These are phyloP conservation scores for Agaricus sinodeliciosus DNA, from an alignment of 768 basidiomycete genomes.

Conservation along the genomic window DNA sequence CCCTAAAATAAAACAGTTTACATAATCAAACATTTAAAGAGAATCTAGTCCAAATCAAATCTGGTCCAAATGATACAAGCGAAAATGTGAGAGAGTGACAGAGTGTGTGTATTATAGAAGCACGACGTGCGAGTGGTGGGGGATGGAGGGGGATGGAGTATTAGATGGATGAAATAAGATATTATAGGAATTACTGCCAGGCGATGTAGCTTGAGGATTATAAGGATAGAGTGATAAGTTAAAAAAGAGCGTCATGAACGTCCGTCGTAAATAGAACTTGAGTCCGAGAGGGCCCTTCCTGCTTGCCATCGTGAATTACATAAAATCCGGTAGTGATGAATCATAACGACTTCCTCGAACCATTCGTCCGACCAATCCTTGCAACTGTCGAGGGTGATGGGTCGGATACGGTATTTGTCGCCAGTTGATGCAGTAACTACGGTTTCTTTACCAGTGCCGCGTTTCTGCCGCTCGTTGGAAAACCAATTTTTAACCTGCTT, in stretches of 20 bases:
- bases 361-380: slow-evolving; percentile 56
- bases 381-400: slow-evolving; percentile 39
- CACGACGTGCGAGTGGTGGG: not conserved
- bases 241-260: slow-evolving; percentile 7
- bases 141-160: not conserved
- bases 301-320: slow-evolving; percentile 21
- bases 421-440: slow-evolving; percentile 30
- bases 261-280: slow-evolving; percentile 9
- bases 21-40: not conserved
- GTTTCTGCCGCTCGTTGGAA: slow-evolving; percentile 53
- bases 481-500: slow-evolving; percentile 66
- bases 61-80: slow-evolving; percentile 7
- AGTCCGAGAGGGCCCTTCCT: slow-evolving; percentile 9
- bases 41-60: not conserved
- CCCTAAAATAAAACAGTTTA: slow-evolving; percentile 5
- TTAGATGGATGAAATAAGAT: not conserved
- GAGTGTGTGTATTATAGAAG: slow-evolving; percentile 7
- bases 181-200: slow-evolving; percentile 5
- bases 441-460: slow-evolving; percentile 32
- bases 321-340: slow-evolving; percentile 41
- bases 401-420: slow-evolving; percentile 41
- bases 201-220: slow-evolving; percentile 8
- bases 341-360: slow-evolving; percentile 57
- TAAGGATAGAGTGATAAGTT: slow-evolving; percentile 8
- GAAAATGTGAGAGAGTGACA: slow-evolving; percentile 9